Base-by-base conservation (phyloP, 192 early-diverging fungal genomes). In the Kappamyces sp. region DNA sequence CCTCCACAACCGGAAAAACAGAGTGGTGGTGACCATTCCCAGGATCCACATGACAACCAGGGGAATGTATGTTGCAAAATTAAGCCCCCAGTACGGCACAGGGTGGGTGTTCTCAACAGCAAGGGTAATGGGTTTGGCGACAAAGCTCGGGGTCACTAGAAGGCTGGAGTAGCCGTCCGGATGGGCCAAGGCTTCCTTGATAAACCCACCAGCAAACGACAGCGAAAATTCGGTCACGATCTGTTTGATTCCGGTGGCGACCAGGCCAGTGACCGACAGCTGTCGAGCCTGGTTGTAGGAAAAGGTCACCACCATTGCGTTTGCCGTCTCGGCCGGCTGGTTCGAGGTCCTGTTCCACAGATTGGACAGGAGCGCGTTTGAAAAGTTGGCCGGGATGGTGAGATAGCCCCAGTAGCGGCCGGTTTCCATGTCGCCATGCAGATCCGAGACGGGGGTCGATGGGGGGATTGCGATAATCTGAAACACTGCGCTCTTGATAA, bases 281-380 rank as follows among this genome's bases (percentile, higher is more conserved):
- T 57, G 55, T 0, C 55, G 42, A 2, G 55, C 55, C 34, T 57
- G 37, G 33, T 57, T 44, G n/a, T 57, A 57, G 33, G 32, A 31
- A 57, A 40, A 57, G 31, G 33, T 36, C 6, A 57, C 23, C 47
- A 31, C 5, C 55, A 57, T 8, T 9, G 42, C 47, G 7, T 31
- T 32, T 6, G 3, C 23, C 6, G 3, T 40, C 47, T 8, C 5
- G 33, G 42, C 34, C 12, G 47, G 13, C 39, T 9, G 10, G 42
- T 54, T 37, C 5, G 52, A 39, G 3, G 52, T 54, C 5, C 9
- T 23, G 32, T 54, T 54, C 31, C 42, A n/a, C 2, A 54, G 9
- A 40, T 57, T 57, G 3, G 35, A 6, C 55, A 57, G 36, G 13
- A 57, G 47, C 5, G 5, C 2, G 38, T 57, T 57, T 40, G 41